phyloP scores from a whole-genome alignment of 2,329 filamentous ascomycete species.

The Aspergillus brunneoviolaceus region DNA sequence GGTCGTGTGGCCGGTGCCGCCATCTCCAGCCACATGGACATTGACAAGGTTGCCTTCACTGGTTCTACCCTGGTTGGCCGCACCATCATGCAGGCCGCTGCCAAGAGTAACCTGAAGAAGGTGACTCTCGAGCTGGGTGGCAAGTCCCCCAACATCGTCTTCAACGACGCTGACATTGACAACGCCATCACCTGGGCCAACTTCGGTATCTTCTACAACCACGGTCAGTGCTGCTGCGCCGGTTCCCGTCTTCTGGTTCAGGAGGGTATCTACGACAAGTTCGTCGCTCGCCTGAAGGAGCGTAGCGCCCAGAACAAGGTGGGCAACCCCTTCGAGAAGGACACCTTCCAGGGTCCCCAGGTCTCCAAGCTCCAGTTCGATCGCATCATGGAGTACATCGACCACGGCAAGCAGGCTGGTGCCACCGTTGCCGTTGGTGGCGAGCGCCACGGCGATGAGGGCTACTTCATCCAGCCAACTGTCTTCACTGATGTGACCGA shows the following conservation, averaged over 20 bases:
- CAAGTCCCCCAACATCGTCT: conserved; percentile 30
- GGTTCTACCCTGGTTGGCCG: conserved; percentile 62
- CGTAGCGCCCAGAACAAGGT: conserved; percentile 71
- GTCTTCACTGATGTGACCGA: conserved; percentile 75
- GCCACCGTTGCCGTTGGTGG: conserved; percentile 65
- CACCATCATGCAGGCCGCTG: conserved; percentile 61
- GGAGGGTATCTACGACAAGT: conserved; percentile 41
- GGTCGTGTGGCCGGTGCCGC: conserved; percentile 75
- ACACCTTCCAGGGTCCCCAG: conserved; percentile 84
- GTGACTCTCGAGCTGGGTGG: conserved; percentile 52
- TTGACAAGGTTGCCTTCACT: conserved; percentile 65
- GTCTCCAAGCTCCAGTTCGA: conserved; percentile 80
- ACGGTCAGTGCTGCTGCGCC: conserved; percentile 28
- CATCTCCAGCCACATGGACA: conserved; percentile 61
- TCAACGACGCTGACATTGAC: conserved; percentile 28
- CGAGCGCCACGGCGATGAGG: conserved; percentile 71
- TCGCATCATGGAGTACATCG: conserved; percentile 72
- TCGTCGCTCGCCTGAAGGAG: conserved; percentile 74
- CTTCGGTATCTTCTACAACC: conserved; percentile 30
- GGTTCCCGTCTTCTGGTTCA: conserved; percentile 27
- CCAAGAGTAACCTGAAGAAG: conserved; percentile 64
- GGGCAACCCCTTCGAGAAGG: conserved; percentile 73
- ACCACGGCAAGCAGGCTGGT: conserved; percentile 65
- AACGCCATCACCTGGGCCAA: conserved; percentile 29
- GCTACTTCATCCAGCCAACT: conserved; percentile 83